phyloP scores from a whole-genome alignment of 495 filamentous ascomycete genomes.

The Sphaerosporella brunnea region DNA sequence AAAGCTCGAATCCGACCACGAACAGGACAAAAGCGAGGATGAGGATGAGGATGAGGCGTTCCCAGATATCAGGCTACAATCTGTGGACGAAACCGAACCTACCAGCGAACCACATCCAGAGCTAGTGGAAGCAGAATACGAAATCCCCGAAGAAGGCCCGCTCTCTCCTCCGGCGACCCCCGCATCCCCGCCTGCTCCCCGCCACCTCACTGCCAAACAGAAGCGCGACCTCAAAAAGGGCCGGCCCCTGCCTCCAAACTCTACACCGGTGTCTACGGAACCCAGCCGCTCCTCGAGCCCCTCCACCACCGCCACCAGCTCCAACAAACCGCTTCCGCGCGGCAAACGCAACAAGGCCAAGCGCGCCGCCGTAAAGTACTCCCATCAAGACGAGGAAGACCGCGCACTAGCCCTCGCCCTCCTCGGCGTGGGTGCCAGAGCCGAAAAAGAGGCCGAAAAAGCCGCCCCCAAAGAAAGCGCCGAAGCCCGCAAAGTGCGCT shows the following conservation, averaged over 20 bases:
- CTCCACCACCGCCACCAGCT: constrained; percentile 16
- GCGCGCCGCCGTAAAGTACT: constrained; percentile 79
- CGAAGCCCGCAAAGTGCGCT: constrained; percentile 37
- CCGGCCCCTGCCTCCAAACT: constrained; percentile 22
- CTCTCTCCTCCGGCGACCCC: constrained; percentile 12
- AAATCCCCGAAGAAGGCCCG: constrained; percentile 8
- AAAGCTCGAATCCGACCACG: constrained; percentile 1
- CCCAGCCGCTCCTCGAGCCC: constrained; percentile 10
- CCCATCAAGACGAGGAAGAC: constrained; percentile 86
- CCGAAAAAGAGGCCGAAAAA: constrained; percentile 30
- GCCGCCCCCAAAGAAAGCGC: constrained; percentile 3
- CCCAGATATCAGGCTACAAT: constrained; percentile 6
- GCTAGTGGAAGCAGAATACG: constrained; percentile 5
- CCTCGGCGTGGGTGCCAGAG: constrained; percentile 54
- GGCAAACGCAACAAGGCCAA: constrained; percentile 74
- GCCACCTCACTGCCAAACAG: constrained; percentile 37
- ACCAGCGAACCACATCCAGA: neutral
- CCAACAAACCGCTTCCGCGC: constrained; percentile 38
- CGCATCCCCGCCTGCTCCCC: constrained; percentile 1
- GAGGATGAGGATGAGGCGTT: constrained; percentile 5
- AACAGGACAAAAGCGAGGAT: too few relatives aligned
- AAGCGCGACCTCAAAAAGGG: constrained; percentile 34
- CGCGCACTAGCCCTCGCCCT: constrained; percentile 63
- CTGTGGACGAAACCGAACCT: constrained; percentile 18
- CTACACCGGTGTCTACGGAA: constrained; percentile 2